These are phyloP conservation scores for Tuber calosporum DNA, from an alignment of 495 filamentous ascomycete species.

Conservation along the genomic window DNA sequence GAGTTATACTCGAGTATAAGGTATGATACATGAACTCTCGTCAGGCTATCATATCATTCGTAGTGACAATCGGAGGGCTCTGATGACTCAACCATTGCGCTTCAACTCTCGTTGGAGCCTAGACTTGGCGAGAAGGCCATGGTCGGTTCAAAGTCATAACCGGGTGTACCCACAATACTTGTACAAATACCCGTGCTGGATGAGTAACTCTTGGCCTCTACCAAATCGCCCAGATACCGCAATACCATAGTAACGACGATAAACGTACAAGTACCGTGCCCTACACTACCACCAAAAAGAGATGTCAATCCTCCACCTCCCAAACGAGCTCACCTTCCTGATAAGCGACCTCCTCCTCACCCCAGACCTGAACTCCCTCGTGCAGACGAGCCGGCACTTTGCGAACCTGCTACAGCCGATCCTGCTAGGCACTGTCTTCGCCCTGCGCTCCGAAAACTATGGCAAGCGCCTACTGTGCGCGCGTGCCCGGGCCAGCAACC, in stretches of 20 bases:
- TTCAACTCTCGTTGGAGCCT: background rate
- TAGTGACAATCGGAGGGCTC: too few species aligned
- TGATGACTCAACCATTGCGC: background rate
- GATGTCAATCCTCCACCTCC: slow-evolving; percentile 11
- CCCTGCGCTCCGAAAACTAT: background rate
- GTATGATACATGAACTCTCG: too few species aligned
- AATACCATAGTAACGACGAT: background rate
- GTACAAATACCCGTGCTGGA: too few species aligned
- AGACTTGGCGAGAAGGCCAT: too few species aligned
- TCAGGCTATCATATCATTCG: too few species aligned
- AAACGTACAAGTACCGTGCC: too few species aligned
- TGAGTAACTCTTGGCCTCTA: too few species aligned
- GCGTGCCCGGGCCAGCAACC: background rate
- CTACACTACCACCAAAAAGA: background rate
- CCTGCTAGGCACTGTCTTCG: background rate
- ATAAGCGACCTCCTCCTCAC: slow-evolving; percentile 22
- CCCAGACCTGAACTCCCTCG: slow-evolving; percentile 29
- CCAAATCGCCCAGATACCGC: background rate
- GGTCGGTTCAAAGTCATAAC: too few species aligned
- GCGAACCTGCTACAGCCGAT: slow-evolving; percentile 12
- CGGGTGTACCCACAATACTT: background rate
- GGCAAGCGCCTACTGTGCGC: background rate
- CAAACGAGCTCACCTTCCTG: slow-evolving; percentile 33
- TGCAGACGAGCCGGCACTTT: slow-evolving; percentile 23
- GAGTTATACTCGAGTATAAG: too few species aligned